These are phyloP conservation scores for Penstemon davidsonii DNA, from an alignment of 257 asterid genomes.

Conservation along the genomic window DNA sequence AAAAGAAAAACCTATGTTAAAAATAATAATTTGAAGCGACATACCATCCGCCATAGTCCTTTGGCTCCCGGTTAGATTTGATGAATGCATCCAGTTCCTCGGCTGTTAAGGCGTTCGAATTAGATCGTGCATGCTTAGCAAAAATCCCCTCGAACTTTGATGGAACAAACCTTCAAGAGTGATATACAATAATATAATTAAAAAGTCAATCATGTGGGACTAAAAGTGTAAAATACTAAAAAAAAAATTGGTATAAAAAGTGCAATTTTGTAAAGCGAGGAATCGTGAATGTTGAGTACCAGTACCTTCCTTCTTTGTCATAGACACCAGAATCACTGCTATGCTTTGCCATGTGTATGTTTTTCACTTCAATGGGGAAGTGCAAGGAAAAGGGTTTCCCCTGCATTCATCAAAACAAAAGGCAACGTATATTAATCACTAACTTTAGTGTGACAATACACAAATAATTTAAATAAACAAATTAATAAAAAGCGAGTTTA, in stretches of 20 bases:
- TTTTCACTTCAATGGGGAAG: constrained; percentile 74
- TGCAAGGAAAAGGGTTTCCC: constrained; percentile 53
- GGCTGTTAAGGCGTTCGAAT: constrained; percentile 51
- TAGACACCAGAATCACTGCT: constrained; percentile 77
- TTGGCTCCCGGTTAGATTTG: constrained; percentile 63
- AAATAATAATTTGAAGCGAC: background rate
- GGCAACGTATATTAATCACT: background rate
- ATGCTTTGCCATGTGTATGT: constrained; percentile 64
- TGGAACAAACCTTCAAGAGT: constrained; percentile 51
- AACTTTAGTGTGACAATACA: background rate
- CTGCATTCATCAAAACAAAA: constrained; percentile 38
- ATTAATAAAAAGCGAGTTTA: too few species aligned
- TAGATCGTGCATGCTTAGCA: constrained; percentile 47
- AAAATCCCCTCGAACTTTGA: constrained; percentile 77
- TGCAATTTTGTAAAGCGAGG: too few species aligned
- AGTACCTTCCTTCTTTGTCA: constrained; percentile 87
- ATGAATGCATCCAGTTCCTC: constrained; percentile 55
- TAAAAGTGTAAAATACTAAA: background rate
- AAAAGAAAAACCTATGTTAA: too few species aligned
- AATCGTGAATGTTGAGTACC: too few species aligned
- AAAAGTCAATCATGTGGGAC: too few species aligned
- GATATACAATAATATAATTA: background rate
- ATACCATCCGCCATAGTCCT: constrained; percentile 79
- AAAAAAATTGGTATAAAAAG: too few species aligned
- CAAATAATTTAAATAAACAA: background rate